Evolutionary conservation across 352 stramenopile genomes (phyloP), one percentile per base, ranked within the genome.

Genomic region (Globisporangium recalcitrans): DNA sequence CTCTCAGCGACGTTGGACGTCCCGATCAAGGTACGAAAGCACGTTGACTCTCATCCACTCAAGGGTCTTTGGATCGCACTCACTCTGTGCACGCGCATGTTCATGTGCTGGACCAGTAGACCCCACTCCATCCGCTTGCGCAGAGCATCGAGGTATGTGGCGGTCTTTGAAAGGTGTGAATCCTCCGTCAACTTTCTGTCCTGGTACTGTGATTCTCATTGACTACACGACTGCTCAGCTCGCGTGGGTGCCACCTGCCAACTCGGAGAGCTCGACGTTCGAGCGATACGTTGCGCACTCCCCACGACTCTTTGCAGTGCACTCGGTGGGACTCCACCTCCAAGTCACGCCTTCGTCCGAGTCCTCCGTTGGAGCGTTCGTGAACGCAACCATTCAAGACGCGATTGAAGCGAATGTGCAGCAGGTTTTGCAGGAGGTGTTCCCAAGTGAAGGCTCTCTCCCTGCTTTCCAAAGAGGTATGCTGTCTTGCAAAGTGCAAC

Each of bases 341-440:
- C 68, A 69, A 19, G 29, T 82, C 10, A 46, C 21, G 26, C 22
- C 53, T 19, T 52, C 34, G 0, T 6, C 24, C 5, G 26, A 27
- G 14, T 6, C 32, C 5, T 52, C 38, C 22, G 48, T 48, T 27
- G 5, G 21, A 49, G 65, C 36, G 11, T 63, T 68, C 16, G 16
- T 21, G 19, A 72, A 71, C 19, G 62, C 67, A 22, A 69, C 60
- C 0, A 40, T 52, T 0, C 65, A 78, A 24, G 32, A 69, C 9
- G 38, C 57, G 2, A 68, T 84, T 48, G 77, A 87, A 53, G 31
- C 32, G 11, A 83, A 72, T 58, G 53, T 85, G 31, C 64, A 62
- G 36, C 29, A 13, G 6, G 11, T 82, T 1, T 52, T 82, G 46
- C 49, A 63, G 4, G 64, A 61, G 24, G 26, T 49, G 1, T 49